phyloP scores from a whole-genome alignment of 2,329 filamentous ascomycete species.

The Fusarium sacchari region DNA sequence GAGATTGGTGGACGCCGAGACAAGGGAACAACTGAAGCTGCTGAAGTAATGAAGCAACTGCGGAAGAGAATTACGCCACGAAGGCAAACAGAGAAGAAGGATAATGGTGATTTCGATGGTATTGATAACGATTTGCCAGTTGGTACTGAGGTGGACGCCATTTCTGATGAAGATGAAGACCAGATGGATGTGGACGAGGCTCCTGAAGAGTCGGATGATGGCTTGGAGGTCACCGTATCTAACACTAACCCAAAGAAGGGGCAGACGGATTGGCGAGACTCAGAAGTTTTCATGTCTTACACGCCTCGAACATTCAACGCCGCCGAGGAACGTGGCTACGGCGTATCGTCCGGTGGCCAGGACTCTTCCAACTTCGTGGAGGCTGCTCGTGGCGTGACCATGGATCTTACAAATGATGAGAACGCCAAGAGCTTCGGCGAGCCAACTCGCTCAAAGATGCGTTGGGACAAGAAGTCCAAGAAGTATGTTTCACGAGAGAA shows the following conservation, averaged over 20 bases:
- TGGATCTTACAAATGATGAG: slow-evolving; percentile 95
- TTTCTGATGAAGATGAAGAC: slow-evolving; percentile 43
- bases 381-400: slow-evolving; percentile 85
- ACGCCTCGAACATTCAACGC: slow-evolving; percentile 82
- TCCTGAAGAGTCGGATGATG: slow-evolving; percentile 68
- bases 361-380: slow-evolving; percentile 79
- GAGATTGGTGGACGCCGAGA: slow-evolving; percentile 84
- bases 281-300: slow-evolving; percentile 97
- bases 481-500: slow-evolving; percentile 94
- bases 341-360: slow-evolving; percentile 84
- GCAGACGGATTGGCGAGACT: slow-evolving; percentile 78
- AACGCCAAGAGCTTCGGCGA: slow-evolving; percentile 81
- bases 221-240: slow-evolving; percentile 76
- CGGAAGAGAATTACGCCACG: slow-evolving; percentile 74
- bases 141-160: slow-evolving; percentile 50
- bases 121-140: slow-evolving; percentile 45
- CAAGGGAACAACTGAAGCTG: slow-evolving; percentile 71
- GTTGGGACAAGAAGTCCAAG: slow-evolving; percentile 96
- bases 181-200: slow-evolving; percentile 54
- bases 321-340: slow-evolving; percentile 91
- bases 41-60: slow-evolving; percentile 79
- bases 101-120: slow-evolving; percentile 50
- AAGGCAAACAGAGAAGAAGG: slow-evolving; percentile 55
- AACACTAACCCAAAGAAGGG: slow-evolving; percentile 65
- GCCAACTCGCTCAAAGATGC: slow-evolving; percentile 78